Conservation (phyloP, 805 yeast species). For the Candida tibetensis region DNA sequence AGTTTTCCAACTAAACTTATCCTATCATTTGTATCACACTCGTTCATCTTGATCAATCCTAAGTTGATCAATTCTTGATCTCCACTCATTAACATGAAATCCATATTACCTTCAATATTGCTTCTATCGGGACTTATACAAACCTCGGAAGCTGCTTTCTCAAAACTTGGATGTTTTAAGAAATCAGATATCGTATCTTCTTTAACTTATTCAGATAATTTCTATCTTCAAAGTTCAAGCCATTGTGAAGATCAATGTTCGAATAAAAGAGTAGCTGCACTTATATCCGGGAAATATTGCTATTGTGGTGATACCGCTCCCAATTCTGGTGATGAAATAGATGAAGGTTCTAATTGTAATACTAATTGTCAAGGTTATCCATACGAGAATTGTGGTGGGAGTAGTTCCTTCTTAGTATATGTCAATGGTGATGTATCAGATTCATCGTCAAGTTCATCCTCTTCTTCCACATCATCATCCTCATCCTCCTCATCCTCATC, state of each 20-base stretch:
- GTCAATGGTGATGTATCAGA: slow-evolving; percentile 29
- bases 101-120: no score
- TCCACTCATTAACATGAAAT: no score
- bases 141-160: slow-evolving; percentile 3
- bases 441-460: slow-evolving; percentile 7
- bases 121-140: slow-evolving; percentile 5
- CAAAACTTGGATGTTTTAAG: slow-evolving; percentile 22
- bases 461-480: slow-evolving; percentile 5
- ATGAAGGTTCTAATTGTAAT: slow-evolving; percentile 15
- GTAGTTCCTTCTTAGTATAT: slow-evolving; percentile 44
- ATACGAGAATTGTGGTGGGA: slow-evolving; percentile 55
- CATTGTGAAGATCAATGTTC: slow-evolving; percentile 55
- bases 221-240: slow-evolving; percentile 57
- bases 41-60: no score
- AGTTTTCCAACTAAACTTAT: no score
- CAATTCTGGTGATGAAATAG: slow-evolving; percentile 12
- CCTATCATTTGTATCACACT: no score
- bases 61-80: no score
- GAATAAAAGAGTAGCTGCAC: slow-evolving; percentile 37
- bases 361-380: slow-evolving; percentile 61
- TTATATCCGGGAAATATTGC: slow-evolving; percentile 53
- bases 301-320: slow-evolving; percentile 61
- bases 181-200: slow-evolving; percentile 8
- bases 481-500: slow-evolving; percentile 9
- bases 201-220: slow-evolving; percentile 34